phyloP scores from a whole-genome alignment of 768 basidiomycete species.

The Jaapia argillacea region DNA sequence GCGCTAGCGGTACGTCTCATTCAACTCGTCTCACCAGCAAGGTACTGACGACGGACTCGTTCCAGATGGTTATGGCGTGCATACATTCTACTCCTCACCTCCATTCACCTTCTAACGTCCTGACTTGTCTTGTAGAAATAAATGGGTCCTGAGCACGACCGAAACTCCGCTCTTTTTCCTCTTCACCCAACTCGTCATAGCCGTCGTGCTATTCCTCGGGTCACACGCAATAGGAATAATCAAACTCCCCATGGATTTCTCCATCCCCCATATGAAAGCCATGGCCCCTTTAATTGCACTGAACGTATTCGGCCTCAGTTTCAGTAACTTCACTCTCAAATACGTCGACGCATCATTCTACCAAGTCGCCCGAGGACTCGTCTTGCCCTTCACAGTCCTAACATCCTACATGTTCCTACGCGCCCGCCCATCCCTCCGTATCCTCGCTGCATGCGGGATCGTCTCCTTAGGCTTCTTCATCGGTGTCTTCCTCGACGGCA shows the following conservation, averaged over 20 bases:
- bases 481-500: conserved; percentile 74
- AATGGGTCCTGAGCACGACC: conserved; percentile 82
- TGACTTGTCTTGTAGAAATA: conserved; percentile 63
- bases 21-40: background rate
- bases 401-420: conserved; percentile 77
- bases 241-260: conserved; percentile 56
- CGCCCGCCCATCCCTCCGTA: conserved; percentile 63
- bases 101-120: conserved; percentile 8
- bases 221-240: conserved; percentile 54
- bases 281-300: conserved; percentile 66
- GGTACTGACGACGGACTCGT: background rate
- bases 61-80: conserved; percentile 88
- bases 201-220: conserved; percentile 63
- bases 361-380: conserved; percentile 89
- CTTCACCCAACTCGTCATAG: conserved; percentile 70
- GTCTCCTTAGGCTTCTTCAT: conserved; percentile 92
- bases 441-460: conserved; percentile 64
- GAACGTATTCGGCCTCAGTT: conserved; percentile 79
- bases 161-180: conserved; percentile 80
- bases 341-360: conserved; percentile 94
- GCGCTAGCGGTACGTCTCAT: conserved; percentile 63
- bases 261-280: conserved; percentile 56
- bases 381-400: conserved; percentile 87
- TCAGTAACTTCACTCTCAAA: conserved; percentile 87
- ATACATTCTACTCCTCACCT: conserved; percentile 7